Base-by-base conservation (phyloP, 2,329 filamentous ascomycete species). In the Salinomyces thailandicus region DNA sequence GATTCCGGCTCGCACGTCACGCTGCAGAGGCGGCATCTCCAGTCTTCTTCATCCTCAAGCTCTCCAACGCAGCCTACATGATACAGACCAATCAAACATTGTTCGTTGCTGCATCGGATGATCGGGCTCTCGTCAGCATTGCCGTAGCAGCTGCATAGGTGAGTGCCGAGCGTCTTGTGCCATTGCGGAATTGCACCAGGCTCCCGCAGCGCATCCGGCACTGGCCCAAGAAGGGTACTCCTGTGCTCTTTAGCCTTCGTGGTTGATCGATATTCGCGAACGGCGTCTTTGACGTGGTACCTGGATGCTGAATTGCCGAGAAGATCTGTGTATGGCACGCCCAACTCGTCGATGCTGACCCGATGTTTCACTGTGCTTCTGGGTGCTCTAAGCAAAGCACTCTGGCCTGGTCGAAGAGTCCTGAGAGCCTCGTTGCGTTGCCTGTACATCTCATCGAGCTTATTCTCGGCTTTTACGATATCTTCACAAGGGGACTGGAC, bases 291-390 rank as follows among this genome's bases (percentile, higher is more conserved):
- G 5, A 15, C 18, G 3, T 13, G 31, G 32, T 39, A 35, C 31
- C 27, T 39, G 4, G 24, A 31, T 11, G 24, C 14, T 7, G 16
- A 15, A 12, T 40, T 33, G 3, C 33, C 33, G 4, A 40, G 28
- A 8, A 31, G 33, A 22, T 36, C 33, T 2, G 33, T 40, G 13
- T 36, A 32, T 18, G 28, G 33, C 2, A 40, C 30, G 15, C 38
- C 38, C 17, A 40, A 40, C 20, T 12, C 18, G 16, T 40, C 38
- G 11, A 30, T n/a, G 5, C 33, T 24, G 8, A 36, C 24, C n/a
- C n/a, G n/a, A 13, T 14, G 18, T n/a, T 18, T 19, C 5, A 15
- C 20, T 4, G 15, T 15, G 8, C 19, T 33, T 13, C 27, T 14
- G 12, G 31, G 26, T 28, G n/a, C 17, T 9, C 20, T 27, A 15